Evolutionary conservation across 495 filamentous ascomycete species (phyloP), one percentile per base, ranked within the genome.

Genomic region (Penicillium canariense): DNA sequence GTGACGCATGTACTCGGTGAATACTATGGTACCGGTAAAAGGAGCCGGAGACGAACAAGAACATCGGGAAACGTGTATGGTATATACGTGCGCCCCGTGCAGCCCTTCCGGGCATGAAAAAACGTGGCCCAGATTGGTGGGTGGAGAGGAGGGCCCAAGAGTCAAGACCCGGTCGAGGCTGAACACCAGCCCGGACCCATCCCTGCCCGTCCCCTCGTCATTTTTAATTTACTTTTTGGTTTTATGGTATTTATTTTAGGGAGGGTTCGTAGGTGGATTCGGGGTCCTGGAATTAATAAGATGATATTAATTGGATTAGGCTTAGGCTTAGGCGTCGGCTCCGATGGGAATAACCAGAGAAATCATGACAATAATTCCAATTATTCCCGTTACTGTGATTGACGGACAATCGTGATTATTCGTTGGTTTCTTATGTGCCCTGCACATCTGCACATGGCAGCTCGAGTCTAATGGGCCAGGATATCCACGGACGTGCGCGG

Each of bases 401-500:
- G n/a, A n/a, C n/a, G n/a, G n/a, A n/a, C n/a, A n/a, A n/a, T n/a
- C n/a, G n/a, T n/a, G n/a, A n/a, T n/a, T n/a, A n/a, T n/a, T n/a
- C n/a, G n/a, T n/a, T n/a, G n/a, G n/a, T n/a, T n/a, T n/a, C n/a
- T n/a, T n/a, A n/a, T n/a, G n/a, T n/a, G n/a, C n/a, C n/a, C n/a
- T n/a, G n/a, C n/a, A n/a, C n/a, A n/a, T n/a, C n/a, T n/a, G n/a
- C n/a, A n/a, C n/a, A 56, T 60, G 52, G 52, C 52, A 52, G 22
- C 31, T 58, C 55, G 55, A 58, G 35, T 58, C 49, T 44, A 58
- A 48, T 61, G 52, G 47, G 54, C 43, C 25, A 46, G 43, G 26
- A 26, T 27, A 20, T 26, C 51, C 63, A 70, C 71, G 64, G 66
- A 67, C 59, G 55, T 44, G 38, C 31, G 44, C 59, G 54, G 42